phyloP scores from a whole-genome alignment of 129 eudicot genomes.

The Escallonia herrerae region DNA sequence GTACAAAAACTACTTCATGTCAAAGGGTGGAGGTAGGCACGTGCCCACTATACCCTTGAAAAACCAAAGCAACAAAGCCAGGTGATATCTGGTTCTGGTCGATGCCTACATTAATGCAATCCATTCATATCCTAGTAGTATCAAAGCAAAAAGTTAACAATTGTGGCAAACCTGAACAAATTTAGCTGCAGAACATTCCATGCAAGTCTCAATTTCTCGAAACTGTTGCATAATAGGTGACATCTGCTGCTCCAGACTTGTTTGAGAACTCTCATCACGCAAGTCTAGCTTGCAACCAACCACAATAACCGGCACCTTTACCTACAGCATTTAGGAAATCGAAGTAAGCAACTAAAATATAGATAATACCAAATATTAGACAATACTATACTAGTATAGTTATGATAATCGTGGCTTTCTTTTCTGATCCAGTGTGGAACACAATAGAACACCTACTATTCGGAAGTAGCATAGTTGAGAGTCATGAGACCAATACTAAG shows the following conservation, averaged over 20 bases:
- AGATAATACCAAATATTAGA: not conserved
- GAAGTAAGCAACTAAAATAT: not conserved
- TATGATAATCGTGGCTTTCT: too few species aligned
- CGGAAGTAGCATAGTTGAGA: too few species aligned
- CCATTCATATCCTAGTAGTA: not conserved
- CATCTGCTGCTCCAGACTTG: conserved; percentile 67
- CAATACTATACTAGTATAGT: too few species aligned
- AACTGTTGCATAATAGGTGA: conserved; percentile 84
- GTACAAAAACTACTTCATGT: too few species aligned
- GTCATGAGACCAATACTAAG: too few species aligned
- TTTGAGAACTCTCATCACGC: conserved; percentile 60
- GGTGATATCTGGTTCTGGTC: too few species aligned
- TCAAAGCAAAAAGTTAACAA: not conserved
- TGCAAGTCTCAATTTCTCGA: conserved; percentile 95
- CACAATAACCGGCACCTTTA: conserved; percentile 70
- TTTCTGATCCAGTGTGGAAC: too few species aligned
- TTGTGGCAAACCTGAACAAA: conserved; percentile 65
- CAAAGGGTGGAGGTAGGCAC: too few species aligned
- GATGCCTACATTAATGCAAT: too few species aligned
- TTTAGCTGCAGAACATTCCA: conserved; percentile 94
- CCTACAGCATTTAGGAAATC: conserved; percentile 22
- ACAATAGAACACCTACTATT: too few species aligned
- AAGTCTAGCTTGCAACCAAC: conserved; percentile 94
- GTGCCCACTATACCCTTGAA: not conserved
- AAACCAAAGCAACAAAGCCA: not conserved